Base-by-base conservation (phyloP, 1,139 yeast species). In the Zygoascus hellenicus region DNA sequence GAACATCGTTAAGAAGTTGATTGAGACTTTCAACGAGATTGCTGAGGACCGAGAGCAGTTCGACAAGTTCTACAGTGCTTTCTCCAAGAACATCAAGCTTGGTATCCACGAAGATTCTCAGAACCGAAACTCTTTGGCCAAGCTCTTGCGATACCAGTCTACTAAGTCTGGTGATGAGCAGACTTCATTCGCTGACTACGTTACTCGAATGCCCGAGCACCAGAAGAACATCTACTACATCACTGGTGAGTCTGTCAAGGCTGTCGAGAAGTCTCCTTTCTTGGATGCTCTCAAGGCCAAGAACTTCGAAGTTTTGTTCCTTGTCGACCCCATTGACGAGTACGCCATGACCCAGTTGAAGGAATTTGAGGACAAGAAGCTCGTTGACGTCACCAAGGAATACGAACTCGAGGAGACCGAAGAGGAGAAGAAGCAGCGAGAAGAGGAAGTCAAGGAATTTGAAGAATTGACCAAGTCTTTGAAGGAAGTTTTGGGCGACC, bases 91-190 rank as follows among this genome's bases (percentile, higher is more conserved):
- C 85, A 75, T 94, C 73, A 94, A 94, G 78, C 87, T 94, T 67
- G 99, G 98, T 80, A 81, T 94, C 65, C 99, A 94, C 77, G 99
- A 94, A 78, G 98, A 94, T 71, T 79, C 94, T 64, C 96, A 89
- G 77, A 92, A 94, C 92, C 90, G 98, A 79, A 71, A 74, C 58
- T 83, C 97, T 62, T 82, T 94, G 69, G 90, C 98, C 62, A 92
- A 92, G 79, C 81, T 94, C 69, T 81, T 94, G 74, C 87, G 98
- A 79, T 94, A 78, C 85, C 77, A 89, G 83, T 89, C 97, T 50
- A 90, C 98, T 69, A 92, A 90, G 78, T 84, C 97, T 55, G 68
- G 80, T 60, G 98, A 90, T 67, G 98, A 92, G 77, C 71, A 78
- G 72, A 92, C 97, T 61, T 90, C 98, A 44, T 80, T 92, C 68